These are phyloP conservation scores for Pichia sp. DNA, from an alignment of 1,139 yeast genomes.

Conservation along the genomic window DNA sequence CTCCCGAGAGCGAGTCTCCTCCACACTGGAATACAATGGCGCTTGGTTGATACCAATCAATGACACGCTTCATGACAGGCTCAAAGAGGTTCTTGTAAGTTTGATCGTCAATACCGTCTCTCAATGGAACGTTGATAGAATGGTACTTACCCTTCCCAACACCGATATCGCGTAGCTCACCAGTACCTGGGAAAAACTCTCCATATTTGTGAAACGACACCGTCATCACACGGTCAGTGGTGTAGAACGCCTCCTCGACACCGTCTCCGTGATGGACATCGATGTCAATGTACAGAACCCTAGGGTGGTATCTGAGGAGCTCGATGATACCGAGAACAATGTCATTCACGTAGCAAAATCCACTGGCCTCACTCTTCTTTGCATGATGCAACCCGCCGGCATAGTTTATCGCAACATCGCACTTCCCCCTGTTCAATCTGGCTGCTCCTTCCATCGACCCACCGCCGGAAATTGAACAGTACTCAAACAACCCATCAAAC, in stretches of 20 bases:
- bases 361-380: slow-evolving; percentile 88
- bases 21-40: slow-evolving; percentile 96
- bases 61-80: slow-evolving; percentile 69
- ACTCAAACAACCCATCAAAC: slow-evolving; percentile 90
- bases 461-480: slow-evolving; percentile 82
- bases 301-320: slow-evolving; percentile 76
- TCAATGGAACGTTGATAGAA: slow-evolving; percentile 85
- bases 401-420: slow-evolving; percentile 96
- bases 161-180: slow-evolving; percentile 81
- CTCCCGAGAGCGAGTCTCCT: slow-evolving; percentile 93
- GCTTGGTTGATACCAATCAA: slow-evolving; percentile 67
- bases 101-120: slow-evolving; percentile 95
- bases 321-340: slow-evolving; percentile 85
- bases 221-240: slow-evolving; percentile 94
- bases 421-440: slow-evolving; percentile 74
- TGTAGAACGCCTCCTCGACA: slow-evolving; percentile 94
- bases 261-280: slow-evolving; percentile 99
- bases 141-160: slow-evolving; percentile 83
- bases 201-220: slow-evolving; percentile 95
- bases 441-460: slow-evolving; percentile 92
- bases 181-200: slow-evolving; percentile 95
- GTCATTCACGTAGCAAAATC: slow-evolving; percentile 93
- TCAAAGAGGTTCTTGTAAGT: slow-evolving; percentile 85
- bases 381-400: slow-evolving; percentile 99
- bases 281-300: slow-evolving; percentile 90